Base-by-base conservation (phyloP, 352 stramenopile genomes). In the Globisporangium iwayamae region DNA sequence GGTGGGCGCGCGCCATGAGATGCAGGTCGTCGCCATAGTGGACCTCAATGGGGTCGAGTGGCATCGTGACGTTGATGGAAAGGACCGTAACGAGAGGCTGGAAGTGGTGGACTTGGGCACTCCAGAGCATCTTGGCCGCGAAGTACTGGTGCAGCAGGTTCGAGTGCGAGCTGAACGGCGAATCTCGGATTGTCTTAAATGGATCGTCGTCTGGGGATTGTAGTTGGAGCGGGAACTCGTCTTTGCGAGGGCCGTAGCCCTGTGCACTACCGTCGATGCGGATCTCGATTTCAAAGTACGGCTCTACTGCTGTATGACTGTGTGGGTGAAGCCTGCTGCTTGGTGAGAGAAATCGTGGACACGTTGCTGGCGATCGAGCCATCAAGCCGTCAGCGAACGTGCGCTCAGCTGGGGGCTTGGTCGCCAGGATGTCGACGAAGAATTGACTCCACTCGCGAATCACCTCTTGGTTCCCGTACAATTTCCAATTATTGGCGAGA, bases 361-460 rank as follows among this genome's bases (percentile, higher is more conserved):
- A 62, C 16, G 34, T 10, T 20, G 22, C 46, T 38, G 14, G 34
- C 2, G 46, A 41, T 14, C 47, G 46, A 22, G 46, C 22, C 9
- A 22, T 30, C 1, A 20, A 2, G 7, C 2, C 8, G 13, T 57
- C 58, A 0, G 16, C 6, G 4, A 3, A 13, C n/a, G 57, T 14
- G n/a, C 43, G 11, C 16, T 45, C 38, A 43, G 28, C 7, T 16
- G 67, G 70, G 1, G 70, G 48, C 18, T 66, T 48, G 1, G 30
- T 46, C 0, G 55, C 61, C 16, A 78, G 30, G 14, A 78, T 71
- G 25, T 56, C 20, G 32, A 65, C n/a, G 10, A 79, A 66, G 56
- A 83, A 80, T 2, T n/a, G 39, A 10, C 74, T 62, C 79, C 81
- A 90, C 32, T 90, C 81, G 18, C 14, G 14, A 6, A 81, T 50